Evolutionary conservation across 345 rosid species (phyloP).

Genomic region (Moricandia arvensis): DNA sequence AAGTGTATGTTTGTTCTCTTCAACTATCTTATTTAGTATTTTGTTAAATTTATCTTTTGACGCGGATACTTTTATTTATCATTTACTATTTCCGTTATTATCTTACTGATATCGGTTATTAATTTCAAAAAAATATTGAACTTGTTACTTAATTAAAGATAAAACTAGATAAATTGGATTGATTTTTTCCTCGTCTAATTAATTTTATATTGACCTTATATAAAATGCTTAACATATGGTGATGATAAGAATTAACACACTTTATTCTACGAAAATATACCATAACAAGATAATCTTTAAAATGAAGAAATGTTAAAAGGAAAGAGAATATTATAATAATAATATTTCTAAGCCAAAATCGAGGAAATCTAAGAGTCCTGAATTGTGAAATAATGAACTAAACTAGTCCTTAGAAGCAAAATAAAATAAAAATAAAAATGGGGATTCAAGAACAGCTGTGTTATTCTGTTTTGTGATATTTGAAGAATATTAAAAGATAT

Average conservation of each 20-base stretch:
- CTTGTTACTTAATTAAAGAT: too few species aligned
- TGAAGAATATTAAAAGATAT: neutral
- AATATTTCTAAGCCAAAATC: neutral
- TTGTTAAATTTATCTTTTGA: too few species aligned
- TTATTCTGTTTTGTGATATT: neutral
- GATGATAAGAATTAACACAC: too few species aligned
- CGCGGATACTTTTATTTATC: constrained; percentile 4
- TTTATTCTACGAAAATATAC: too few species aligned
- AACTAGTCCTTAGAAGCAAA: constrained; percentile 34
- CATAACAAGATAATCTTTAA: neutral
- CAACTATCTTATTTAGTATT: too few species aligned
- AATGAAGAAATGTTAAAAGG: neutral
- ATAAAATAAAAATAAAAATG: neutral
- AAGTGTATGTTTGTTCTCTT: neutral
- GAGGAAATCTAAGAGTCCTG: constrained; percentile 26
- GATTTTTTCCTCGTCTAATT: too few species aligned
- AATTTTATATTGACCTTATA: too few species aligned
- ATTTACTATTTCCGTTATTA: too few species aligned
- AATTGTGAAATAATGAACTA: constrained; percentile 30
- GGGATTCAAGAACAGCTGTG: constrained; percentile 28
- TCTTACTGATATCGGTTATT: too few species aligned
- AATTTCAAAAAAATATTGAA: too few species aligned
- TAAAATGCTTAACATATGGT: too few species aligned
- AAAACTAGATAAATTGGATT: too few species aligned
- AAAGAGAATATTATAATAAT: neutral